phyloP scores from a whole-genome alignment of 352 stramenopile genomes.

The Pythium grandisporangium region DNA sequence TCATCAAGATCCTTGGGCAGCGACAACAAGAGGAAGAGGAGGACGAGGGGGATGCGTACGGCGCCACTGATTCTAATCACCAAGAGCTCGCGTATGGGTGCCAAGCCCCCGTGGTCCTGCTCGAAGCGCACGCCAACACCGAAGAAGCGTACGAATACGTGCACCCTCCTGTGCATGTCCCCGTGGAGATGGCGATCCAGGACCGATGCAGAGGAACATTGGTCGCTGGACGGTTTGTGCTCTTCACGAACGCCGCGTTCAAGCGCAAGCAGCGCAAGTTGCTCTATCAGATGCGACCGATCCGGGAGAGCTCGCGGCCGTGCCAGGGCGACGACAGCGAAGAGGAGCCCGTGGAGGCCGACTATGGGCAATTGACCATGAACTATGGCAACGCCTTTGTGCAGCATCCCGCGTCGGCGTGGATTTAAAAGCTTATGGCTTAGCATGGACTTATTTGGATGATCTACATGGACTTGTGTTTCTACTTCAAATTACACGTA shows the following conservation, averaged over 20 bases:
- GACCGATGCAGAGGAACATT: conserved; percentile 40
- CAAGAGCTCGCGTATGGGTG: too few species aligned
- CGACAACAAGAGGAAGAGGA: too few species aligned
- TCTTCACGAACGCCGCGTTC: conserved; percentile 52
- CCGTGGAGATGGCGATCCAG: conserved; percentile 32
- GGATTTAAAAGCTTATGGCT: too few species aligned
- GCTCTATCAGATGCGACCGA: conserved; percentile 19
- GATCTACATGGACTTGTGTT: too few species aligned
- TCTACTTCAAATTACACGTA: too few species aligned
- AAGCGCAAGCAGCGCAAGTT: conserved; percentile 38
- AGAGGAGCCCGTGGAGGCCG: conserved; percentile 5
- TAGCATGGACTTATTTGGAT: too few species aligned
- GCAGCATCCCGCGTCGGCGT: not conserved
- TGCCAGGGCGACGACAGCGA: conserved; percentile 4
- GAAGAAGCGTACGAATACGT: conserved; percentile 1
- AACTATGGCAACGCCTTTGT: not conserved
- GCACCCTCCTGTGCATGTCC: conserved; percentile 35
- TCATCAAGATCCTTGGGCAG: too few species aligned
- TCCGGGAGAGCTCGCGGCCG: conserved; percentile 18
- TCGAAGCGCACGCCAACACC: too few species aligned
- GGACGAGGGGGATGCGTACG: too few species aligned
- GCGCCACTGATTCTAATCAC: too few species aligned
- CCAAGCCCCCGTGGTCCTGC: too few species aligned
- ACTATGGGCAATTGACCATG: not conserved
- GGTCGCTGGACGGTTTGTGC: conserved; percentile 29